Percentiles rank a stretch among this genome's conserved stretches.
phyloP scores from a whole-genome alignment of 2,329 filamentous ascomycete genomes.

The Diaporthe sp. region DNA sequence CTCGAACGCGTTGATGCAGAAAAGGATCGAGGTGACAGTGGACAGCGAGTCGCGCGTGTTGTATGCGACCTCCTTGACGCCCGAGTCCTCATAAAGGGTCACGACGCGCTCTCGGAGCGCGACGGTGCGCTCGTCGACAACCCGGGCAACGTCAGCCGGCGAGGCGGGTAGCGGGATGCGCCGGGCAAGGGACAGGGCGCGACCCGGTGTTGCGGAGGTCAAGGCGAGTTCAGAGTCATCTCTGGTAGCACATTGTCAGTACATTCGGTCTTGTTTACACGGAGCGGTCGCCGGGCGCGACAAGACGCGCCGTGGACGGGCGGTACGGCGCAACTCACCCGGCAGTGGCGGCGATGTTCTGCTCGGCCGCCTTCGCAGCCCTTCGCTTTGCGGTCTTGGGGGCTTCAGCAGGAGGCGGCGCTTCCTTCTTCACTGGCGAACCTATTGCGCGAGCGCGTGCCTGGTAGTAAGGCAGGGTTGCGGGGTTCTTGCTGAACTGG shows the following conservation, averaged over 20 bases:
- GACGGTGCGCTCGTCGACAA: conserved; percentile 79
- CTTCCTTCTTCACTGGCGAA: conserved; percentile 74
- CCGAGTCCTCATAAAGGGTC: conserved; percentile 74
- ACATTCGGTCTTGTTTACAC: conserved; percentile 28
- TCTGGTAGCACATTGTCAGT: conserved; percentile 43
- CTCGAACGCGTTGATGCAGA: conserved; percentile 78
- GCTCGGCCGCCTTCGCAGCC: conserved; percentile 60
- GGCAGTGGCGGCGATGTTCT: conserved; percentile 51
- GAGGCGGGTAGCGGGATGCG: conserved; percentile 84
- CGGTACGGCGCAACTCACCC: conserved; percentile 56
- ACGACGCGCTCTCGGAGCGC: conserved; percentile 76
- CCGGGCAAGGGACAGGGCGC: conserved; percentile 66
- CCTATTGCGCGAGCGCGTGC: conserved; percentile 70
- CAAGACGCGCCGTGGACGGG: conserved; percentile 22
- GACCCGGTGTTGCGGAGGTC: conserved; percentile 64
- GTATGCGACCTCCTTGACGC: conserved; percentile 76
- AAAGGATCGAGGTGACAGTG: conserved; percentile 80
- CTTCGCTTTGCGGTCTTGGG: conserved; percentile 63
- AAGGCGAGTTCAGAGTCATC: conserved; percentile 59
- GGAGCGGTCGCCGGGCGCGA: not conserved
- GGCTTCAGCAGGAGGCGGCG: conserved; percentile 54
- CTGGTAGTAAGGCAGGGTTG: conserved; percentile 82
- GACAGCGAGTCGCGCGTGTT: conserved; percentile 78
- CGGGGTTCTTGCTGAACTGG: conserved; percentile 73
- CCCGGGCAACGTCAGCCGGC: conserved; percentile 81